Conservation (phyloP, 495 filamentous ascomycete genomes). For the Neurospora sp. region DNA sequence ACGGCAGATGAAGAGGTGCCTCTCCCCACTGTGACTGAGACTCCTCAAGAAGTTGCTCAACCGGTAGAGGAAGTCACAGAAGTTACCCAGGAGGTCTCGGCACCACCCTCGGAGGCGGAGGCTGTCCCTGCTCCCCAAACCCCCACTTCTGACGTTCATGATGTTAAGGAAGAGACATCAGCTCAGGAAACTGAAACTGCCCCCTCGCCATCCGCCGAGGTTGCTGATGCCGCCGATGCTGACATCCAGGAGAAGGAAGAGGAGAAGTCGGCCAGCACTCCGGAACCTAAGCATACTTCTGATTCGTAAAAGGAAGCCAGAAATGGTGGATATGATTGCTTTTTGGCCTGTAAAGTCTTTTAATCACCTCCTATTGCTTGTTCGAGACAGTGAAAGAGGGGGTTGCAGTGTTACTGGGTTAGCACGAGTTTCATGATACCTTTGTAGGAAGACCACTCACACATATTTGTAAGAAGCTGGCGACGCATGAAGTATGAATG, state of each 20-base stretch:
- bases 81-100: slow-evolving; percentile 9
- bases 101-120: neutral
- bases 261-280: neutral
- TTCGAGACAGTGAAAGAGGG: neutral
- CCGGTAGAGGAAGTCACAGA: slow-evolving; percentile 21
- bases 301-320: neutral
- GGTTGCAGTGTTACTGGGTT: slow-evolving; percentile 9
- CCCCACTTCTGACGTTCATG: neutral
- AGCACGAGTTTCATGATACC: slow-evolving; percentile 17
- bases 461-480: slow-evolving; percentile 1
- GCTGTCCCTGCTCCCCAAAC: neutral
- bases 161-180: neutral
- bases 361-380: neutral
- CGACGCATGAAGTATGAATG: slow-evolving; percentile 2
- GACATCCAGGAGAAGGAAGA: neutral
- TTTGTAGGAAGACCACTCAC: slow-evolving; percentile 1
- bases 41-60: slow-evolving; percentile 11
- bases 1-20: neutral
- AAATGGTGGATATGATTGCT: neutral
- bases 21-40: neutral
- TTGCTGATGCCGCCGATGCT: neutral
- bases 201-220: neutral
- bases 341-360: neutral
- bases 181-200: neutral
- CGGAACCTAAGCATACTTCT: slow-evolving; percentile 3